Evolutionary conservation across 2,329 filamentous ascomycete species (phyloP).

Genomic region (Ophiobolus disseminans): DNA sequence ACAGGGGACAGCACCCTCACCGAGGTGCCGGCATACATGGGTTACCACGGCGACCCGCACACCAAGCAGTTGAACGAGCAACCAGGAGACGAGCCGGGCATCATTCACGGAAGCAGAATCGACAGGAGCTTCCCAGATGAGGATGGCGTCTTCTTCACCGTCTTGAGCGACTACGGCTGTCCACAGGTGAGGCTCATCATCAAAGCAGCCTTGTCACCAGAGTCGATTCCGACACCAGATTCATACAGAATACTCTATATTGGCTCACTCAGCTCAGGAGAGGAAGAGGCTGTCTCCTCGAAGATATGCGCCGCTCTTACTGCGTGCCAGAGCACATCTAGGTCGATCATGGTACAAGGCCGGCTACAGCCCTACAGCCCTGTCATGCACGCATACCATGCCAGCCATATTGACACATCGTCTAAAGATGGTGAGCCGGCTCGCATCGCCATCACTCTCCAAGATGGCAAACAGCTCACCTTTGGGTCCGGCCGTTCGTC

Average conservation of each 20-base stretch:
- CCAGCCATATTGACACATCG: constrained; percentile 23
- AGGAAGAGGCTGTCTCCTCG: constrained; percentile 35
- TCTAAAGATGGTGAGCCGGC: constrained; percentile 11
- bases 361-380: constrained; percentile 42
- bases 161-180: constrained; percentile 36
- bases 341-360: constrained; percentile 45
- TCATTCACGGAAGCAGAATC: constrained; percentile 26
- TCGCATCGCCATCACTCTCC: constrained; percentile 23
- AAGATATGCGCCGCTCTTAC: constrained; percentile 43
- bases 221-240: constrained; percentile 31
- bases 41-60: constrained; percentile 26
- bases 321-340: constrained; percentile 38
- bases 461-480: constrained; percentile 34
- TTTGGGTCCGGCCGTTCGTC: constrained; percentile 19
- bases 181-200: constrained; percentile 38
- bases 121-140: constrained; percentile 33
- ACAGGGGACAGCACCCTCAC: constrained; percentile 41
- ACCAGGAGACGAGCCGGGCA: constrained; percentile 11
- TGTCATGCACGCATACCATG: constrained; percentile 39
- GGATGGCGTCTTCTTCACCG: constrained; percentile 27
- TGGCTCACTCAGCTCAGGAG: constrained; percentile 39
- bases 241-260: constrained; percentile 45
- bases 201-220: constrained; percentile 35
- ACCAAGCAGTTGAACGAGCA: constrained; percentile 38
- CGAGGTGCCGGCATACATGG: constrained; percentile 33